Evolutionary conservation across 208 protist genomes (phyloP), one percentile per base, ranked within the genome.

Genomic region (Trypanosoma platydactyli): DNA sequence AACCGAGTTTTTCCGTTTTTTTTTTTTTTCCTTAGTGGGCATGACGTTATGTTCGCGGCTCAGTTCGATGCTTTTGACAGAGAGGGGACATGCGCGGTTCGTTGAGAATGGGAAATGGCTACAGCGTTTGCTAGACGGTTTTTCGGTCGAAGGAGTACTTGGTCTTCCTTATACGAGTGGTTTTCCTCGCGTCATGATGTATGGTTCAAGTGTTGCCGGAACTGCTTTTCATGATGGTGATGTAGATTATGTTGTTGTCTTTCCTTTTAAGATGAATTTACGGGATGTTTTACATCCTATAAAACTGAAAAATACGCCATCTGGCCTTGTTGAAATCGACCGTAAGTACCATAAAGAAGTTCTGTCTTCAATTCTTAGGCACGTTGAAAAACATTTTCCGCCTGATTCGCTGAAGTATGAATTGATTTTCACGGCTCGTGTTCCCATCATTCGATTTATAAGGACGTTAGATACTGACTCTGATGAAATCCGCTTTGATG

Each of bases 181-280:
- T 42, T 33, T 15, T 64, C 71, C 64, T 77, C 54, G 67, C 45
- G 86, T 92, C 3, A 64, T 94, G 35, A 74, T 88, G 3, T 94
- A 90, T 59, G 89, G 89, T 7, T 94, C 89, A 16, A 67, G 68
- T 63, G 71, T 92, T 11, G 77, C 81, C 24, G 85, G 86, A 4
- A 94, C 89, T 13, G 81, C 89, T 0, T 84, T 94, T 68, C 29
- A 59, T 5, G 77, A 88, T 38, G 83, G 81, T 6, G 89, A 94
- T 61, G 84, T 80, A 29, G 89, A 94, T 55, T 94, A 83, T 62
- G 60, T 76, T 5, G 46, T 94, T 50, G 64, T 81, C 0, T 94
- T 94, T 76, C 57, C 66, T 40, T 51, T 30, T 5, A 55, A 57
- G 24, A n/a, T 13, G 6, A 20, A 29, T 3, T 1, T 33, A 38